Percentiles rank a stretch among this genome's conserved stretches.
phyloP scores from a whole-genome alignment of 75 land plant genomes.

The Picea sitchensis region DNA sequence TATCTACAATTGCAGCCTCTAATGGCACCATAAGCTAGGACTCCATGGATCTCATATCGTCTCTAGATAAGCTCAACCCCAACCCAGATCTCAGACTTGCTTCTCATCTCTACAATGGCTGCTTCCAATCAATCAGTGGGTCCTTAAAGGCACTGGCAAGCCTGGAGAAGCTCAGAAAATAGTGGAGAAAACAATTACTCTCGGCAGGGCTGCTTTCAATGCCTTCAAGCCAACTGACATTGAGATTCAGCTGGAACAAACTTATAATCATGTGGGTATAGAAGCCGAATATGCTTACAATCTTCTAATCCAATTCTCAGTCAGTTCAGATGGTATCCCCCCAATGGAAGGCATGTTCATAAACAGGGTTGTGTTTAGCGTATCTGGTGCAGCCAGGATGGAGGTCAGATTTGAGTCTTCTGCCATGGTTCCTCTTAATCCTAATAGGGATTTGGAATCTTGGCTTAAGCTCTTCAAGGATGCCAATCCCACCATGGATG shows the following conservation, averaged over 20 bases:
- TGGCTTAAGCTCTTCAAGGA: constrained; percentile 21
- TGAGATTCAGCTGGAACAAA: constrained; percentile 13
- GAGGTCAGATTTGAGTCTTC: constrained; percentile 15
- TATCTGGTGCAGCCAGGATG: neutral
- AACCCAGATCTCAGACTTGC: constrained; percentile 3
- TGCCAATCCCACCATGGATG: constrained; percentile 23
- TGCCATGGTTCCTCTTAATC: constrained; percentile 10
- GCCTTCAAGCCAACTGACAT: constrained; percentile 15
- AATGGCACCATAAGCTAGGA: constrained; percentile 20
- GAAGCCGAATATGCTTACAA: constrained; percentile 14
- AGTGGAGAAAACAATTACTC: constrained; percentile 12
- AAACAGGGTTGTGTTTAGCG: constrained; percentile 10
- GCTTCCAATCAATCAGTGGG: neutral
- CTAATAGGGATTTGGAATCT: constrained; percentile 11
- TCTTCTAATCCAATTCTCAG: constrained; percentile 9
- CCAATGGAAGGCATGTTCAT: constrained; percentile 26
- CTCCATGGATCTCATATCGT: constrained; percentile 10
- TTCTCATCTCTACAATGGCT: constrained; percentile 20
- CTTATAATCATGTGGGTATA: constrained; percentile 18
- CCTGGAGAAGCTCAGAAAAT: constrained; percentile 4
- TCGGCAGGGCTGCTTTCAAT: constrained; percentile 27
- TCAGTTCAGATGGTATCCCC: constrained; percentile 1
- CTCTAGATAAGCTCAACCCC: constrained; percentile 18
- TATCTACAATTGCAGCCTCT: neutral
- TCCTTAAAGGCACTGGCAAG: constrained; percentile 13